These are phyloP conservation scores for Thelonectria discophora DNA, from an alignment of 2,329 filamentous ascomycete genomes.

Conservation along the genomic window DNA sequence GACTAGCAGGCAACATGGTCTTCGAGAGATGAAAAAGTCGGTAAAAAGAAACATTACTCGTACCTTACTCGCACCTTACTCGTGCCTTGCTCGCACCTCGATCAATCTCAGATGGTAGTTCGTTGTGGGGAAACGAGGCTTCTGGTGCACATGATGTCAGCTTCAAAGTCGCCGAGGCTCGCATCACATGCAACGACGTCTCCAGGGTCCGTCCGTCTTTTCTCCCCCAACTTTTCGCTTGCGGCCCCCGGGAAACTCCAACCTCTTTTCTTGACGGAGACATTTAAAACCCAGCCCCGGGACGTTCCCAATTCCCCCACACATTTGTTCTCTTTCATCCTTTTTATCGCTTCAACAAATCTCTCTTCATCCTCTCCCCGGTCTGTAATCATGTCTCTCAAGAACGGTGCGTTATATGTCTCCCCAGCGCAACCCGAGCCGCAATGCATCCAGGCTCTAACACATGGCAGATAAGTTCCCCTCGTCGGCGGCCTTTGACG, in stretches of 20 bases:
- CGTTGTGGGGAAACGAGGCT: conserved; percentile 26
- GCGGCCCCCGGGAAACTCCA: conserved; percentile 17
- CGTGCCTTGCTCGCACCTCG: too few species aligned
- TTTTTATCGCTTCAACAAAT: not conserved
- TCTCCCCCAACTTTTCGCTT: not conserved
- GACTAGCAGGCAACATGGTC: not conserved
- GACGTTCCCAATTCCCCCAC: conserved; percentile 32
- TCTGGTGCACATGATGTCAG: conserved; percentile 38
- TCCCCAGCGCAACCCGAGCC: not conserved
- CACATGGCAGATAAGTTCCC: conserved; percentile 76
- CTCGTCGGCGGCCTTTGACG: conserved; percentile 89
- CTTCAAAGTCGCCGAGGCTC: conserved; percentile 41
- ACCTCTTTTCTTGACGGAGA: conserved; percentile 1
- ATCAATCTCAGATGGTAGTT: too few species aligned
- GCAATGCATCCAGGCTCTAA: not conserved
- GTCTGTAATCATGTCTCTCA: conserved; percentile 71
- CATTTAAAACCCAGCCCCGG: conserved; percentile 29
- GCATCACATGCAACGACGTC: conserved; percentile 44
- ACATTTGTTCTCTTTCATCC: conserved; percentile 12
- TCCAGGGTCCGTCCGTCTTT: conserved; percentile 2
- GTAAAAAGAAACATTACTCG: not conserved
- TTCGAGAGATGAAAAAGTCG: not conserved
- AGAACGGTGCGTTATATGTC: conserved; percentile 66
- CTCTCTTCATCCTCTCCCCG: conserved; percentile 10
- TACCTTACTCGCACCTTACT: not conserved